Evolutionary conservation across 495 filamentous ascomycete genomes (phyloP).

Genomic region (Acidiella bohemica): DNA sequence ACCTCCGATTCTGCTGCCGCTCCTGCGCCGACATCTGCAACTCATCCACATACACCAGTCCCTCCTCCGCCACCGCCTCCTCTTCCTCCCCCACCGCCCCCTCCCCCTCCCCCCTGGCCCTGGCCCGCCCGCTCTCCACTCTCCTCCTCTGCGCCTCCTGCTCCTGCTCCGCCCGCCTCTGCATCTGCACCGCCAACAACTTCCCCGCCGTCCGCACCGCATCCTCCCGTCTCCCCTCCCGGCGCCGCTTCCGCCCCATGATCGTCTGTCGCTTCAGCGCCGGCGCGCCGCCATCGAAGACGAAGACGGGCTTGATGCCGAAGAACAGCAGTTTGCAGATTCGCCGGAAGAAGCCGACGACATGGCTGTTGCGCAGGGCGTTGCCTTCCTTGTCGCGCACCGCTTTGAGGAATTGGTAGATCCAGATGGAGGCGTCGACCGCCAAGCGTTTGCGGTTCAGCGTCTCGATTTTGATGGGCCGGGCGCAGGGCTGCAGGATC

Average conservation of each 20-base stretch:
- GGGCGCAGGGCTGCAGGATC: slow-evolving; percentile 79
- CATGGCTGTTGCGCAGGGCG: slow-evolving; percentile 82
- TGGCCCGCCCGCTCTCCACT: slow-evolving; percentile 53
- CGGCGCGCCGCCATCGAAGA: slow-evolving; percentile 93
- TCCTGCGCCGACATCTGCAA: slow-evolving; percentile 66
- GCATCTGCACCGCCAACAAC: slow-evolving; percentile 83
- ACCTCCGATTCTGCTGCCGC: slow-evolving; percentile 57
- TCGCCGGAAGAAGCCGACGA: slow-evolving; percentile 93
- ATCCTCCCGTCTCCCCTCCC: slow-evolving; percentile 88
- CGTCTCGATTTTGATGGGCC: slow-evolving; percentile 83
- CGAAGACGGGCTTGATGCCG: slow-evolving; percentile 94
- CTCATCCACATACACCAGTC: slow-evolving; percentile 81
- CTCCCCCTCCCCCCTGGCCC: slow-evolving; percentile 40
- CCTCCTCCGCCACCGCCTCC: slow-evolving; percentile 52
- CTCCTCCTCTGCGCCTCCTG: slow-evolving; percentile 34
- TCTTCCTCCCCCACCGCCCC: slow-evolving; percentile 39
- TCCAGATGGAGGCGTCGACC: slow-evolving; percentile 97
- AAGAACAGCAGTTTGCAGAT: slow-evolving; percentile 95
- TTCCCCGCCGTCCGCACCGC: slow-evolving; percentile 79
- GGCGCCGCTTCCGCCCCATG: slow-evolving; percentile 55
- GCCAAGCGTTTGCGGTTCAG: slow-evolving; percentile 90
- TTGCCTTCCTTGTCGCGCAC: slow-evolving; percentile 98
- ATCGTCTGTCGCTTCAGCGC: slow-evolving; percentile 85
- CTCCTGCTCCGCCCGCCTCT: slow-evolving; percentile 74
- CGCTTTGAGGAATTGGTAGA: slow-evolving; percentile 97